Conservation (phyloP, 2,329 filamentous ascomycete genomes). For the Ascochyta pisi region DNA sequence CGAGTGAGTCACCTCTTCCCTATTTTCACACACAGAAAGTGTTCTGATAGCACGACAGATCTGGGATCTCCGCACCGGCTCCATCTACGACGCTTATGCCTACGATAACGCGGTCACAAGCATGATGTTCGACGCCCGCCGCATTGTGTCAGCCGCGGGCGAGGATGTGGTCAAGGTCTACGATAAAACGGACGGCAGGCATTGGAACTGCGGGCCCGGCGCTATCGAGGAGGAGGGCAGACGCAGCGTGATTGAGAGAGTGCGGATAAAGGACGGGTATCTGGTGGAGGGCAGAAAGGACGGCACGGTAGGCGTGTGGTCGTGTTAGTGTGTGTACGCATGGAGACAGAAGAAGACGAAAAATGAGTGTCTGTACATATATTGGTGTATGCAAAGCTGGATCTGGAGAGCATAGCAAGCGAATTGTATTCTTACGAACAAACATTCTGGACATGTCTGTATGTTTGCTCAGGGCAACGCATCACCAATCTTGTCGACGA, state of each 20-base stretch:
- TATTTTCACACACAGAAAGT: background rate
- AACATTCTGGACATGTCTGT: background rate
- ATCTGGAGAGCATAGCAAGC: conserved; percentile 15
- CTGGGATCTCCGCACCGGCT: conserved; percentile 96
- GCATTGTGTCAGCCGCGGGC: conserved; percentile 88
- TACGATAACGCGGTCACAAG: conserved; percentile 91
- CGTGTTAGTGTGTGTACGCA: conserved; percentile 34
- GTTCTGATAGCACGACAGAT: conserved; percentile 67
- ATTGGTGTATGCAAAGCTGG: conserved; percentile 20
- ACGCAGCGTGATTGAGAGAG: conserved; percentile 71
- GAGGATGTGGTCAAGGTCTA: conserved; percentile 97
- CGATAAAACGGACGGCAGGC: conserved; percentile 92
- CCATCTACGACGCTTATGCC: conserved; percentile 93
- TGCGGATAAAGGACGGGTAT: conserved; percentile 92
- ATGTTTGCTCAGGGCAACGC: background rate
- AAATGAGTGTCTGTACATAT: conserved; percentile 21
- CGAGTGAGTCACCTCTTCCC: conserved; percentile 68
- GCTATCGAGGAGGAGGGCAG: conserved; percentile 70
- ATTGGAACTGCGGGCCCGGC: conserved; percentile 95
- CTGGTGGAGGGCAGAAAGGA: conserved; percentile 88
- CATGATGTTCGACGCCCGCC: conserved; percentile 95
- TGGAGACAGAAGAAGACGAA: background rate
- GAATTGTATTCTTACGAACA: conserved; percentile 13
- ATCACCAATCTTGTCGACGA: too few relatives aligned
- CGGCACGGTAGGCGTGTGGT: conserved; percentile 88